Base-by-base conservation (phyloP, 352 stramenopile genomes). In the Pythium myriotylum region DNA sequence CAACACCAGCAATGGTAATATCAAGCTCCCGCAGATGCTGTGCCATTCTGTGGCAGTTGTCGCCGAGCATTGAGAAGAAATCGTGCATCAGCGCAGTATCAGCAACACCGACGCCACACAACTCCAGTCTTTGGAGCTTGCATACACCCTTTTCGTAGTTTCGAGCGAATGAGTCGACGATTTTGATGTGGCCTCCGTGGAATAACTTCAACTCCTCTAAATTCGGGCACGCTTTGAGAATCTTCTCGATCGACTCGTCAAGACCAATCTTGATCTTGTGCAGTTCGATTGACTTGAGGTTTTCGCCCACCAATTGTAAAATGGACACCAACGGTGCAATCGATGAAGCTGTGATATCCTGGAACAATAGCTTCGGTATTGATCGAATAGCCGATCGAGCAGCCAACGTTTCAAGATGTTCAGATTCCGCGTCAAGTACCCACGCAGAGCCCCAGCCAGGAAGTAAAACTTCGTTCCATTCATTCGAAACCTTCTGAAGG, bases 391-490 rank as follows among this genome's bases (percentile, higher is more conserved):
- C 46, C 3, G 13, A 24, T 52, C 12, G 4, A 22, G 14, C 6
- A 52, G 43, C 10, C 3, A 40, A 16, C 7, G 43, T 13, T 22
- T 3, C 4, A 6, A 6, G 14, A n/a, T 20, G 35, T 24, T 48
- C 51, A 7, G 3, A 27, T 16, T 59, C 39, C 4, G 46, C 14
- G 2, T 42, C 23, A 20, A 35, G 52, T 1, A 59, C 39, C 52
- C 52, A 51, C 2, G 52, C 39, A 17, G 39, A 22, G n/a, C 52
- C 52, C 52, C 52, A 59, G 12, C 52, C 52, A 42, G 52, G 24
- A 10, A 59, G 40, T 2, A 51, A 6, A 2, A 59, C 52, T 5
- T 23, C 24, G 13, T 23, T 8, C 39, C 39, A 59, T 14, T n/a
- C 24, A 32, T 41, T 27, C 1, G 39, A 41, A 3, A 32, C 3